Conservation (phyloP, 164 flowering plant species). For the Cinnamomum micranthum region DNA sequence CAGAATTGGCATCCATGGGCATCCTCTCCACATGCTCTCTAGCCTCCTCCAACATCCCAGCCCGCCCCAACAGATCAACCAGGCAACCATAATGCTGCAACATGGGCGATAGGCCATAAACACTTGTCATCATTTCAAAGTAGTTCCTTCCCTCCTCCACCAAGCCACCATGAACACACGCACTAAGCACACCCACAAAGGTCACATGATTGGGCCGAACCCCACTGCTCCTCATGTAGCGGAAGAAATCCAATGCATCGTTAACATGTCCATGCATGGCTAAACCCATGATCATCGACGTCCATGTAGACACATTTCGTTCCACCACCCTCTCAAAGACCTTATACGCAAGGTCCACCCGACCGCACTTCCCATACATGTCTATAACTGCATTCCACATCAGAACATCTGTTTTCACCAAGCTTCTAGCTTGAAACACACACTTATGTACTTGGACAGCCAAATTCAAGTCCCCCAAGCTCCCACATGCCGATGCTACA, state of each 20-base stretch:
- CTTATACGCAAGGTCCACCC: slow-evolving; percentile 47
- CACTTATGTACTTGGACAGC: slow-evolving; percentile 60
- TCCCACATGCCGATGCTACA: slow-evolving; percentile 60
- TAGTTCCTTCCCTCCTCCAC: slow-evolving; percentile 51
- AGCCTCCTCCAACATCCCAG: slow-evolving; percentile 59
- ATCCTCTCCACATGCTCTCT: slow-evolving; percentile 42
- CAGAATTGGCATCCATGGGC: slow-evolving; percentile 53
- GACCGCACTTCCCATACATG: slow-evolving; percentile 70
- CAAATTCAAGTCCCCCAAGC: slow-evolving; percentile 46
- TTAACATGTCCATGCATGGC: slow-evolving; percentile 46
- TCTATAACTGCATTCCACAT: slow-evolving; percentile 53
- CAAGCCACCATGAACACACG: slow-evolving; percentile 68
- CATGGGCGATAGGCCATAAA: slow-evolving; percentile 35
- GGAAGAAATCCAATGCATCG: slow-evolving; percentile 46
- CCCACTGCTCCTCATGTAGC: slow-evolving; percentile 35
- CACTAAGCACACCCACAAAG: slow-evolving; percentile 57
- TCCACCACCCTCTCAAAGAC: slow-evolving; percentile 36
- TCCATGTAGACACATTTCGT: slow-evolving; percentile 58
- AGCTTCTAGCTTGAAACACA: slow-evolving; percentile 38
- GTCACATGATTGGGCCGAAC: slow-evolving; percentile 64
- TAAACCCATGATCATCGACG: slow-evolving; percentile 56
- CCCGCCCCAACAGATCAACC: slow-evolving; percentile 66
- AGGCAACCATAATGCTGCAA: slow-evolving; percentile 69
- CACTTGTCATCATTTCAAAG: slow-evolving; percentile 47
- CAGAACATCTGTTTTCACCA: slow-evolving; percentile 34